phyloP scores from a whole-genome alignment of 176 grass and related monocot genomes.

The Lolium multiflorum region DNA sequence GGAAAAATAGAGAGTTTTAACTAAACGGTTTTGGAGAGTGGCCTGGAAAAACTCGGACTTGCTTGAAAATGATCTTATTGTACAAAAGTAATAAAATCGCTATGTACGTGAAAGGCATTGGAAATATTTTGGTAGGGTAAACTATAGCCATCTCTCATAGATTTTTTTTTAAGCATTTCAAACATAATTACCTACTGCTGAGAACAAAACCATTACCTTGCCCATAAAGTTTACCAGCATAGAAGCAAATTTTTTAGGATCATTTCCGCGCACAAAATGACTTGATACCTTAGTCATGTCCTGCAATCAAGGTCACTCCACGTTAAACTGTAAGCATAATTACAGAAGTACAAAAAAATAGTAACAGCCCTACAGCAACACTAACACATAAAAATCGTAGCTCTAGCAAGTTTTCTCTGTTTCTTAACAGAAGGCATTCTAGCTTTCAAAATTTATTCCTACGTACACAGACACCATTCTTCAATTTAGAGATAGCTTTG shows the following conservation, averaged over 20 bases:
- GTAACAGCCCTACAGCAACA: background rate
- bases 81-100: too few species aligned
- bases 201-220: slow-evolving; percentile 70
- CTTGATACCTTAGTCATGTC: slow-evolving; percentile 96
- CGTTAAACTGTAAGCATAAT: slow-evolving; percentile 32
- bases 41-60: background rate
- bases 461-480: background rate
- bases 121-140: slow-evolving; percentile 18
- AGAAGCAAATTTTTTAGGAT: slow-evolving; percentile 89
- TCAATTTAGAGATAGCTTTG: slow-evolving; percentile 4
- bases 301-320: slow-evolving; percentile 55
- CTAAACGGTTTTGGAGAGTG: slow-evolving; percentile 4
- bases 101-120: background rate
- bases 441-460: slow-evolving; percentile 5
- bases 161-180: slow-evolving; percentile 5
- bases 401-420: slow-evolving; percentile 22
- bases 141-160: background rate
- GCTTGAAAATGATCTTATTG: background rate
- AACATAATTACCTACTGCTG: slow-evolving; percentile 17
- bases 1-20: too few species aligned
- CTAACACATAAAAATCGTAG: background rate
- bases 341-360: slow-evolving; percentile 34
- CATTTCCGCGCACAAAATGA: slow-evolving; percentile 93
- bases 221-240: slow-evolving; percentile 93
- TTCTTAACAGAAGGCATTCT: slow-evolving; percentile 1